Percentiles rank a stretch among this genome's conserved stretches.
Evolutionary conservation across 345 rosid species (phyloP).

Genomic region (Moringa oleifera): DNA sequence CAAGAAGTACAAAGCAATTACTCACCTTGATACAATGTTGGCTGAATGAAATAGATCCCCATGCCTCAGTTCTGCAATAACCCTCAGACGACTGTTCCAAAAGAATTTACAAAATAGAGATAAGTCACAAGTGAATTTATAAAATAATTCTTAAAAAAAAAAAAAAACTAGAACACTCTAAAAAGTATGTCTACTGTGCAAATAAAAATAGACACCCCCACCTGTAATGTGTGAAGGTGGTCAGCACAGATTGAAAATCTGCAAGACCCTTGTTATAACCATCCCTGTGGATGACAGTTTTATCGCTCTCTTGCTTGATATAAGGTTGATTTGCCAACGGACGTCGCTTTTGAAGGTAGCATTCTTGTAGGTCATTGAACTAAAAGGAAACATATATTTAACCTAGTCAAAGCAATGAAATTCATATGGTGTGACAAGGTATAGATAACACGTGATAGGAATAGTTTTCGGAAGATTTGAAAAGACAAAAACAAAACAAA

Average conservation of each 20-base stretch:
- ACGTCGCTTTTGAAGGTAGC: constrained; percentile 93
- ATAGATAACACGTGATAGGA: not conserved
- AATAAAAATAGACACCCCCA: constrained; percentile 19
- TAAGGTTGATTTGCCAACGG: constrained; percentile 58
- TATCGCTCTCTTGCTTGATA: constrained; percentile 55
- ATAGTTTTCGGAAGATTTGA: not conserved
- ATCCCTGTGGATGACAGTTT: constrained; percentile 58
- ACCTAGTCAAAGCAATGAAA: constrained; percentile 8
- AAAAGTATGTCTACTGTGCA: not conserved
- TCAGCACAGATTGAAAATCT: constrained; percentile 82
- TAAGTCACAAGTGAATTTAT: not conserved
- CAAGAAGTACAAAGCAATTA: constrained; percentile 15
- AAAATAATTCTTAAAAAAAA: too few species aligned
- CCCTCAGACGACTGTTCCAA: constrained; percentile 77
- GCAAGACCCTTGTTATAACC: constrained; percentile 84
- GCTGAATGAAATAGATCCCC: constrained; percentile 97
- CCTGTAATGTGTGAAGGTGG: constrained; percentile 92
- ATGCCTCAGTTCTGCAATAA: constrained; percentile 90
- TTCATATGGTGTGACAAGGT: not conserved
- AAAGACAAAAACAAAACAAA: too few species aligned
- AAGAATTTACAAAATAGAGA: constrained; percentile 16
- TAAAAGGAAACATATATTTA: constrained; percentile 24
- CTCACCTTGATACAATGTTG: constrained; percentile 93
- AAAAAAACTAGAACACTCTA: not conserved
- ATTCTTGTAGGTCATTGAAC: constrained; percentile 92